Evolutionary conservation across 805 yeast genomes (phyloP), one percentile per base, ranked within the genome.

Genomic region (Nakazawaea ishiwadae): DNA sequence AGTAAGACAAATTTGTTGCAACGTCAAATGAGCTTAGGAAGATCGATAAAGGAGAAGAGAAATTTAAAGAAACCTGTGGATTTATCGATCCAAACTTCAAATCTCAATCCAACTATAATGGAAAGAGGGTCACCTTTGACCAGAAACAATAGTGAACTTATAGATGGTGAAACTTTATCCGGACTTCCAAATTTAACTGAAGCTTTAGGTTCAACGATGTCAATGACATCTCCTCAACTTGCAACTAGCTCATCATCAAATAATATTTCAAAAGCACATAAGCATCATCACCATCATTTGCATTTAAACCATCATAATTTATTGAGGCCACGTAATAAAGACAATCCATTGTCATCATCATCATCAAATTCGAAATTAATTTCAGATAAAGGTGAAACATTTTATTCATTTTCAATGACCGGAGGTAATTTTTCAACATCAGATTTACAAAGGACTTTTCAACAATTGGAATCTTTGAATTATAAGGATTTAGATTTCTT

Each of bases 351-450:
- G 38, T 65, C 71, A 1, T 66, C 70, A 0, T 51, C 66, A 0
- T 58, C 58, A 18, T 66, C 73, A 1, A 66, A 65, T 39, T 66
- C 71, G 0, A 55, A 55, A 39, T 42, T 52, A 9, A 44, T 57
- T 4, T 40, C 49, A 3, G 60, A 54, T 5, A 55, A 59, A 9
- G 63, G 64, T 1, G 56, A 62, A 12, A 53, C 66, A 2, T 31
- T 64, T 18, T 67, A 66, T 44, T 62, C 71, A 0, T 67, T 67
- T 48, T 61, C 64, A 2, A 52, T 59, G 9, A 42, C 51, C 46
- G 26, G 48, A 45, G 20, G 54, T 57, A 11, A 43, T 56, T 46
- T 58, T 58, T 11, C 58, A 49, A 3, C 57, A 53, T 40, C 29
- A 17, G 60, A 56, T 4, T 35, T 59, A 12, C 56, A 60, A 31